phyloP scores from a whole-genome alignment of 306 rosid genomes.

The Alnus glutinosa region DNA sequence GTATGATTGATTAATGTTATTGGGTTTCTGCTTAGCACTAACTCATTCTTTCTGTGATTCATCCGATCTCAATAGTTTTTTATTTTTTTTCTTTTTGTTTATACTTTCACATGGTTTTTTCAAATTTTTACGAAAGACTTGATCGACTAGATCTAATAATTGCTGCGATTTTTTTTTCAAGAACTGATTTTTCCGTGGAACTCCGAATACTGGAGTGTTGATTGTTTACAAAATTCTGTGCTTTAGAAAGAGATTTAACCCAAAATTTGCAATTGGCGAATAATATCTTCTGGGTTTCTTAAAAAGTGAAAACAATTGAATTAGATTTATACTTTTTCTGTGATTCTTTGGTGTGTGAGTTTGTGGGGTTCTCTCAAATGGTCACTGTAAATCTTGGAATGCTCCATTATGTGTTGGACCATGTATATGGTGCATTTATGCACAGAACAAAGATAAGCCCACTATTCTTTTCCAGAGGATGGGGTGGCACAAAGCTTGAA shows the following conservation, averaged over 20 bases:
- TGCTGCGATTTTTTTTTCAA: background rate
- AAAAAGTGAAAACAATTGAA: background rate
- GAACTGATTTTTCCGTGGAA: slow-evolving; percentile 1
- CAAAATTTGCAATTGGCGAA: background rate
- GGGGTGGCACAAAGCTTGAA: slow-evolving; percentile 90
- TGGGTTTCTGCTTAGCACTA: background rate
- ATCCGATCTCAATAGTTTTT: background rate
- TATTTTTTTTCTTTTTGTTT: background rate
- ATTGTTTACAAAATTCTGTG: background rate
- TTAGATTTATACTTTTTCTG: background rate
- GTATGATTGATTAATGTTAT: background rate
- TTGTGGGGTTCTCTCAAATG: slow-evolving; percentile 36
- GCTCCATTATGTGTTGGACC: slow-evolving; percentile 93
- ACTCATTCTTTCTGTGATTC: background rate
- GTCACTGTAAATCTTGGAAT: slow-evolving; percentile 76
- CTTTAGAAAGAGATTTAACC: background rate
- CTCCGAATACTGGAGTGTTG: background rate
- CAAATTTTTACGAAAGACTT: background rate
- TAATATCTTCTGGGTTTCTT: slow-evolving; percentile 8
- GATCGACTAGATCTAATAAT: slow-evolving; percentile 22
- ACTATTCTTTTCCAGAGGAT: slow-evolving; percentile 80
- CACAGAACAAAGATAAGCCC: slow-evolving; percentile 83
- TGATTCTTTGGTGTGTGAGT: background rate
- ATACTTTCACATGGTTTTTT: background rate
- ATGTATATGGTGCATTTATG: slow-evolving; percentile 88